Evolutionary conservation across 1,284 basidiomycete species (phyloP).

Genomic region (Austroboletus niveus): DNA sequence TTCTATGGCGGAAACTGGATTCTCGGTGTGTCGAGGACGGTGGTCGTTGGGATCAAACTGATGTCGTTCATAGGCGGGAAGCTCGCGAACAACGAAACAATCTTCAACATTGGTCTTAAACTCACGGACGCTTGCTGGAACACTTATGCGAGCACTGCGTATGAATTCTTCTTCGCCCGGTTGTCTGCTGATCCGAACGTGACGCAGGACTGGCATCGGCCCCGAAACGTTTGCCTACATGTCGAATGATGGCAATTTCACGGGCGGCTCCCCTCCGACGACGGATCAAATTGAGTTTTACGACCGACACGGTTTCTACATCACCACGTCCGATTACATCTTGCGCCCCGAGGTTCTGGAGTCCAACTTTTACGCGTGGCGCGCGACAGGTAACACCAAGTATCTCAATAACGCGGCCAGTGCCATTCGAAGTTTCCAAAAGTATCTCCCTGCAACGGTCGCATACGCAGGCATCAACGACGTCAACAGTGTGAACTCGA

Average conservation of each 20-base stretch:
- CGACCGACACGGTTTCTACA: constrained; percentile 62
- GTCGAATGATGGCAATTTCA: constrained; percentile 56
- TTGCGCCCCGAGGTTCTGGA: constrained; percentile 73
- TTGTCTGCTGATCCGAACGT: not conserved
- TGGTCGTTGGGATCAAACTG: not conserved
- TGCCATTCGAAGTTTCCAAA: constrained; percentile 42
- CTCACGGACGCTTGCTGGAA: constrained; percentile 74
- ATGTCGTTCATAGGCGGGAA: constrained; percentile 49
- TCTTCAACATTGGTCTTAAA: constrained; percentile 57
- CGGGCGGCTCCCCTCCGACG: constrained; percentile 36
- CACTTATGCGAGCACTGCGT: constrained; percentile 70
- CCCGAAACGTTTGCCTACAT: constrained; percentile 64
- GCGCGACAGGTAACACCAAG: constrained; percentile 56
- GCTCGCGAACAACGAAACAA: constrained; percentile 64
- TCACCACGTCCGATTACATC: constrained; percentile 47
- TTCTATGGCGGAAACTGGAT: constrained; percentile 75
- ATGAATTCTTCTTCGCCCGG: constrained; percentile 22
- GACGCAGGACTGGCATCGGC: constrained; percentile 64
- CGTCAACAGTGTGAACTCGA: constrained; percentile 42
- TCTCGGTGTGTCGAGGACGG: constrained; percentile 41
- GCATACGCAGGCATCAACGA: constrained; percentile 51
- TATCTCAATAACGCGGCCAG: constrained; percentile 39
- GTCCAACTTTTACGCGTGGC: constrained; percentile 76
- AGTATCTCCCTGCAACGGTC: constrained; percentile 43
- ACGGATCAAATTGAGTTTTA: constrained; percentile 47